These are phyloP conservation scores for Nothomitra cinnamomea DNA, from an alignment of 2,329 filamentous ascomycete species.

Conservation along the genomic window DNA sequence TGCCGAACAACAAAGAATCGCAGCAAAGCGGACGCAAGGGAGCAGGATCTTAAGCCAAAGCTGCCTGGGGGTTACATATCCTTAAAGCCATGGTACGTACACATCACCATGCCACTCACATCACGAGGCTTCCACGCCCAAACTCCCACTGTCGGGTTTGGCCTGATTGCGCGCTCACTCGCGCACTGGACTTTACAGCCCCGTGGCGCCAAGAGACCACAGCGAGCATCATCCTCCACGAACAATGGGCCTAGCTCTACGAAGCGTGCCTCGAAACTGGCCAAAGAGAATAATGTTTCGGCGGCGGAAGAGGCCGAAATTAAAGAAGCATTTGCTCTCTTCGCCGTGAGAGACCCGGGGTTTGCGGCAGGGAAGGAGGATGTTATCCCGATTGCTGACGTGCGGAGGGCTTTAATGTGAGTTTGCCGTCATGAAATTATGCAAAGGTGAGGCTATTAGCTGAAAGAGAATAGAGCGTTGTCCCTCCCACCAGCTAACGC, in stretches of 20 bases:
- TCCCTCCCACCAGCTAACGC: constrained; percentile 49
- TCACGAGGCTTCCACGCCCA: not conserved
- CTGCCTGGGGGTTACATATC: no score
- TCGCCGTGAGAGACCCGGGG: constrained; percentile 39
- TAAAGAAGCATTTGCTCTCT: constrained; percentile 73
- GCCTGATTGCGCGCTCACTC: not conserved
- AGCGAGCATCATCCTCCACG: not conserved
- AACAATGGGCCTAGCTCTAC: not conserved
- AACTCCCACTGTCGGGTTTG: not conserved
- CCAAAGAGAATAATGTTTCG: constrained; percentile 76
- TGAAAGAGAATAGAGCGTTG: constrained; percentile 46
- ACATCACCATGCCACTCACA: not conserved
- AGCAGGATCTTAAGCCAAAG: no score
- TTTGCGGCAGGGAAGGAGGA: constrained; percentile 56
- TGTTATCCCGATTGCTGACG: constrained; percentile 48
- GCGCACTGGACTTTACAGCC: not conserved
- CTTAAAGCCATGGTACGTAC: no score
- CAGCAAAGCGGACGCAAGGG: no score
- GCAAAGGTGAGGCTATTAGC: not conserved
- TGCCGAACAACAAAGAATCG: no score
- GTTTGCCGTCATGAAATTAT: not conserved
- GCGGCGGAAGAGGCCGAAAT: constrained; percentile 80
- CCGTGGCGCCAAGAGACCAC: not conserved
- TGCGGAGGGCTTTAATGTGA: constrained; percentile 52
- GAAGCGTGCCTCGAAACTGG: constrained; percentile 58